phyloP scores from a whole-genome alignment of 129 eudicot species.

The Lactuca sativa region DNA sequence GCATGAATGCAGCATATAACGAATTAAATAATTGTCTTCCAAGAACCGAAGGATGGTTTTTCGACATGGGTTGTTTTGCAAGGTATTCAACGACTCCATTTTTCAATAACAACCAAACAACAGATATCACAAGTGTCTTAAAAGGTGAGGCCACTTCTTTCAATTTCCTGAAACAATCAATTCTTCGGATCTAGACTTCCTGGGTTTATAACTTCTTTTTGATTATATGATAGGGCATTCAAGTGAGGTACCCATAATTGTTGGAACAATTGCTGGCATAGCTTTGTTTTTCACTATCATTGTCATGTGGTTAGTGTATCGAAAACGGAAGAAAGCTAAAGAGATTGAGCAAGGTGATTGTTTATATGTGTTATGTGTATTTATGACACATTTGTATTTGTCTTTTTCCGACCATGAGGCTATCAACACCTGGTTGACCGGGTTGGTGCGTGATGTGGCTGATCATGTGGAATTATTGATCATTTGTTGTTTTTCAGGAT shows the following conservation, averaged over 20 bases:
- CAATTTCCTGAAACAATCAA: neutral
- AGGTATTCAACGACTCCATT: slow-evolving; percentile 55
- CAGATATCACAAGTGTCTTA: slow-evolving; percentile 40
- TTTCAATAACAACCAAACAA: slow-evolving; percentile 52
- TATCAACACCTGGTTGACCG: too few relatives aligned
- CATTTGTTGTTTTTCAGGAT: neutral
- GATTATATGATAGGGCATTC: slow-evolving; percentile 44
- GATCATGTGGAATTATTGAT: too few relatives aligned
- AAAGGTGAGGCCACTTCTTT: slow-evolving; percentile 36
- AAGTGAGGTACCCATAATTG: slow-evolving; percentile 46
- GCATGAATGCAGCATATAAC: slow-evolving; percentile 49
- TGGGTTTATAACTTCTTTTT: neutral
- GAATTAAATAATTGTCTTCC: slow-evolving; percentile 51
- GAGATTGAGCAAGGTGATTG: slow-evolving; percentile 42
- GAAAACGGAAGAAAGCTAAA: slow-evolving; percentile 30
- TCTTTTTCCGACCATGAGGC: too few relatives aligned
- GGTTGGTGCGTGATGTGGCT: too few relatives aligned
- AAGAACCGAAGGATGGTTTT: slow-evolving; percentile 47
- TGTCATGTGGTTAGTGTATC: slow-evolving; percentile 20
- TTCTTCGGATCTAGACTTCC: neutral
- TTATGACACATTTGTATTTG: too few relatives aligned
- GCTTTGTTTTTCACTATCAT: slow-evolving; percentile 15
- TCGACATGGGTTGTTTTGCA: slow-evolving; percentile 59
- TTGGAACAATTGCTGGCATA: slow-evolving; percentile 45
- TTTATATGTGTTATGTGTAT: neutral